Conservation (phyloP, 139 green algal genomes). For the Desmodesmus armatus region DNA sequence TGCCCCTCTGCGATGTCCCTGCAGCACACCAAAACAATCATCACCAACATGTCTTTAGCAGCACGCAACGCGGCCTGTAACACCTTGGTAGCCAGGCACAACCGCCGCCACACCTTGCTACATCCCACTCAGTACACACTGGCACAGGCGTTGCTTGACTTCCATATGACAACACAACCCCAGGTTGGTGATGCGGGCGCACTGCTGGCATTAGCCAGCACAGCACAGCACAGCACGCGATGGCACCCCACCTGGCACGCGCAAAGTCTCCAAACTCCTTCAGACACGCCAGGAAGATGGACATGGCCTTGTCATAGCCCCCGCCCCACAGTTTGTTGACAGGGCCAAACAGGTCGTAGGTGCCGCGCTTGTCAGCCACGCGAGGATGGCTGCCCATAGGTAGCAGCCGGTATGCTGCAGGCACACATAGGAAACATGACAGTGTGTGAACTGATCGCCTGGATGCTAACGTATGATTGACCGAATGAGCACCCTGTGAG, state of each 20-base stretch:
- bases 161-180: background rate
- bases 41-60: no score
- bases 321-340: conserved; percentile 85
- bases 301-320: conserved; percentile 89
- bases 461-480: no score
- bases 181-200: no score
- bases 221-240: background rate
- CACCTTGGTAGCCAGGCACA: no score
- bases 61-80: no score
- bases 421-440: background rate
- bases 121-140: no score
- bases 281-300: conserved; percentile 76
- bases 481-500: no score
- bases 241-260: conserved; percentile 28
- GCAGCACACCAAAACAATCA: background rate
- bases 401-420: conserved; percentile 71
- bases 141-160: no score
- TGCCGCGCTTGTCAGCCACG: conserved; percentile 78
- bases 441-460: background rate
- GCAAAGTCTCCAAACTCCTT: conserved; percentile 90
- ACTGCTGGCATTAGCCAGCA: no score
- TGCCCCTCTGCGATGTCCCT: conserved; percentile 54
- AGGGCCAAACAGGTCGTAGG: conserved; percentile 93
- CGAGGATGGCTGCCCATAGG: conserved; percentile 90
- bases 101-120: no score